A percentile compares a stretch with the other conserved stretches of the same genome.
phyloP scores from a whole-genome alignment of 257 asterid species.

The Anisodus acutangulus region DNA sequence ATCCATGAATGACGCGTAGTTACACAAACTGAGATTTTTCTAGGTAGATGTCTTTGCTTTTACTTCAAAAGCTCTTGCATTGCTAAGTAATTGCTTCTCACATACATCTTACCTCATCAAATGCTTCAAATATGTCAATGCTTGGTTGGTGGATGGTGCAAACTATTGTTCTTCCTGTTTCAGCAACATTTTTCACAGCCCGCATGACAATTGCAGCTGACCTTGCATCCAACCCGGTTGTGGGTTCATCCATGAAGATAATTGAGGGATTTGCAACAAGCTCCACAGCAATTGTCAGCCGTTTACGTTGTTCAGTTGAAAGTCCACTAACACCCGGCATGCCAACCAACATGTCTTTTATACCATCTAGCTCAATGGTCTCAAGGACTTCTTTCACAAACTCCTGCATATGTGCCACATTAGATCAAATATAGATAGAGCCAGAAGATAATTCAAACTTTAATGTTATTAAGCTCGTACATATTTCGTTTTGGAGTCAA shows the following conservation, averaged over 20 bases:
- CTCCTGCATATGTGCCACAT: conserved; percentile 38
- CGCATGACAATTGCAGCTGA: conserved; percentile 70
- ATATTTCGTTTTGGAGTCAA: conserved; percentile 48
- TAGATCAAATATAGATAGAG: not conserved
- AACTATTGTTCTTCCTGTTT: conserved; percentile 63
- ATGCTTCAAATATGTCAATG: conserved; percentile 62
- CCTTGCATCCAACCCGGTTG: conserved; percentile 68
- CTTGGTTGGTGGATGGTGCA: conserved; percentile 75
- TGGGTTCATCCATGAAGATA: conserved; percentile 65
- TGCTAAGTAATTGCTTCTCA: not conserved
- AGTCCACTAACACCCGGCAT: conserved; percentile 53
- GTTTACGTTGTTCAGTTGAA: conserved; percentile 64
- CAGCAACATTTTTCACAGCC: conserved; percentile 60
- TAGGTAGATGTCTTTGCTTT: not conserved
- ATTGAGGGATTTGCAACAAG: conserved; percentile 67
- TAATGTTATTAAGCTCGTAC: conserved; percentile 37
- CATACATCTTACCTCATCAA: conserved; percentile 40
- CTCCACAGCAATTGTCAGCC: conserved; percentile 66
- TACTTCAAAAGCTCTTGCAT: not conserved
- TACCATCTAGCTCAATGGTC: conserved; percentile 59
- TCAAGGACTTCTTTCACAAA: conserved; percentile 63
- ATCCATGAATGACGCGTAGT: not conserved
- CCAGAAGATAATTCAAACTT: conserved; percentile 23
- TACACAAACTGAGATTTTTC: not conserved
- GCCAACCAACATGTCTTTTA: conserved; percentile 58